Base-by-base conservation (phyloP, 2,329 filamentous ascomycete genomes). In the Acrocalymma vagum region DNA sequence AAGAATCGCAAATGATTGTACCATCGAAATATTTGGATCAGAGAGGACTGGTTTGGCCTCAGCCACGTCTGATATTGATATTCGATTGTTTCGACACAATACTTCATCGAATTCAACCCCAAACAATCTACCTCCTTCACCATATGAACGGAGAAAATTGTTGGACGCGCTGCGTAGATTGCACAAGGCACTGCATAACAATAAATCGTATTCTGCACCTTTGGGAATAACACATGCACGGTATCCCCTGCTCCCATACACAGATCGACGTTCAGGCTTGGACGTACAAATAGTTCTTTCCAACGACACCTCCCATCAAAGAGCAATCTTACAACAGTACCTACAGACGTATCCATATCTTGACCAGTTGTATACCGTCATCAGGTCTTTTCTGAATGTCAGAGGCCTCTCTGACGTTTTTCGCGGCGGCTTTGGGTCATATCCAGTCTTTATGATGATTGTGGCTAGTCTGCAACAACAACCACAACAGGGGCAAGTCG, bases 361-460 rank as follows among this genome's bases (percentile, higher is more conserved):
- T 4, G 68, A 66, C 9, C 58, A 73, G 8, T 47, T 85, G 7
- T 84, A 79, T 55, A 63, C 71, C 20, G 55, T 78, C 9, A 42
- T 80, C 17, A 80, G 79, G 48, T 69, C 76, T 33, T 67, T 75
- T 11, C 67, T 86, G 26, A 72, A 79, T 35, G 66, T 77, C 15
- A 74, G 78, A 25, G 72, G 71, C 16, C 59, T 85, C 3, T 71
- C 72, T 21, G 74, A 78, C 36, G 71, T 76, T 13, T 72, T 66
- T 38, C 55, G 62, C 3, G 75, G 75, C n/a, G 78, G 79, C 2
- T 62, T 84, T 22, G 75, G 74, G 11, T 76, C 79, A 0, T 82
- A 84, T 54, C 69, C 74, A 9, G 65, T 83, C 8, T 74, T 82
- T 54, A 78, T 83, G 67, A 78, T 84, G 71, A 62, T 84, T 13